phyloP scores from a whole-genome alignment of 441 rosid species.

The Gossypium gossypioides region DNA sequence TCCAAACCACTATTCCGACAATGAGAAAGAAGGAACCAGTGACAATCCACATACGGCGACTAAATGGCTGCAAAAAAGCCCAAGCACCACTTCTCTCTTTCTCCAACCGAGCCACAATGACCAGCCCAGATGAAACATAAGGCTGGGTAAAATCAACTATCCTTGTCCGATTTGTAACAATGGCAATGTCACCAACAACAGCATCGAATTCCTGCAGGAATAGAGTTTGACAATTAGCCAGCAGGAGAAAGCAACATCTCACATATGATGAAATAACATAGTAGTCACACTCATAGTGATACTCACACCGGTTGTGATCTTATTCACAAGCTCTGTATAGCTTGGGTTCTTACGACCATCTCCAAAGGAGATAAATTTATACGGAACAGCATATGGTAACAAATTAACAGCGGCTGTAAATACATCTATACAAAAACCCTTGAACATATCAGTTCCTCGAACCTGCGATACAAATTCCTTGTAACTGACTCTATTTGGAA shows the following conservation, averaged over 20 bases:
- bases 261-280: not conserved
- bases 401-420: conserved; percentile 65
- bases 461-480: conserved; percentile 60
- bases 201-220: conserved; percentile 62
- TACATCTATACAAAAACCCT: conserved; percentile 86
- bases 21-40: conserved; percentile 50
- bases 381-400: conserved; percentile 72
- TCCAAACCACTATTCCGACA: conserved; percentile 78
- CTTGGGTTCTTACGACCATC: conserved; percentile 60
- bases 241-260: conserved; percentile 2
- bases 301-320: conserved; percentile 69
- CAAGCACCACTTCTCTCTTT: conserved; percentile 65
- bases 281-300: not conserved
- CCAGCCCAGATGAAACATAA: conserved; percentile 71
- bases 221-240: conserved; percentile 19
- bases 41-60: conserved; percentile 58
- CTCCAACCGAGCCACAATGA: conserved; percentile 68
- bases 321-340: conserved; percentile 56
- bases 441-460: conserved; percentile 46
- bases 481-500: conserved; percentile 62
- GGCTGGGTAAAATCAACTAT: conserved; percentile 87
- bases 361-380: conserved; percentile 62
- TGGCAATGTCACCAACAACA: conserved; percentile 78
- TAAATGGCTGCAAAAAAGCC: conserved; percentile 81
- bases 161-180: conserved; percentile 69